phyloP scores from a whole-genome alignment of 495 filamentous ascomycete species.

The Penicillium goetzii region DNA sequence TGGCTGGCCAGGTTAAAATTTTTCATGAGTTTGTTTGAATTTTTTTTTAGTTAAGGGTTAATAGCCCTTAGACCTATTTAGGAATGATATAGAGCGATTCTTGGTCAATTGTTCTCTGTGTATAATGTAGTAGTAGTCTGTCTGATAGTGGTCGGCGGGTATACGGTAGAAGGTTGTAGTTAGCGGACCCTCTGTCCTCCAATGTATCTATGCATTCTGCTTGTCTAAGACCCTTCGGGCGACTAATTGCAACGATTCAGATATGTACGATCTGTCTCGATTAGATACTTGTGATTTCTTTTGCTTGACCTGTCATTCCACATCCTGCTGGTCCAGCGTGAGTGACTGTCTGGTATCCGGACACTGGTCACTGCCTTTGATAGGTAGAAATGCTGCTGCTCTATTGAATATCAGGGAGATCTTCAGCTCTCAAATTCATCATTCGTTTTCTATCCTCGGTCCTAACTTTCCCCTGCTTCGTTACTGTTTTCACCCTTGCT shows the following conservation, averaged over 20 bases:
- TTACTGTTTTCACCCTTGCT: neutral
- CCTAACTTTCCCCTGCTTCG: neutral
- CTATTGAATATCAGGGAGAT: neutral
- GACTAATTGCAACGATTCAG: too few species aligned
- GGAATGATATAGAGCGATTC: slow-evolving; percentile 38
- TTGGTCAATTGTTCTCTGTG: neutral
- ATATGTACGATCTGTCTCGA: too few species aligned
- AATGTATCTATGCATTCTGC: too few species aligned
- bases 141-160: too few species aligned
- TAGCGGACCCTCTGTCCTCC: too few species aligned
- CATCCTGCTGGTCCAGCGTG: too few species aligned
- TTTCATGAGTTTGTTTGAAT: slow-evolving; percentile 19
- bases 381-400: neutral
- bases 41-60: slow-evolving; percentile 32
- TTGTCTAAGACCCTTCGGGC: too few species aligned
- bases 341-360: too few species aligned
- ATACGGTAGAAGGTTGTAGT: too few species aligned
- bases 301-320: too few species aligned
- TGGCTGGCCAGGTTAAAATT: slow-evolving; percentile 30
- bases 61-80: slow-evolving; percentile 29
- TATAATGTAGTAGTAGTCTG: neutral
- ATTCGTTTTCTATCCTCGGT: neutral
- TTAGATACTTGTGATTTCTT: too few species aligned
- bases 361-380: too few species aligned
- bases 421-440: neutral